Conservation (phyloP, 2,329 filamentous ascomycete species). For the Trematosphaeria pertusa region DNA sequence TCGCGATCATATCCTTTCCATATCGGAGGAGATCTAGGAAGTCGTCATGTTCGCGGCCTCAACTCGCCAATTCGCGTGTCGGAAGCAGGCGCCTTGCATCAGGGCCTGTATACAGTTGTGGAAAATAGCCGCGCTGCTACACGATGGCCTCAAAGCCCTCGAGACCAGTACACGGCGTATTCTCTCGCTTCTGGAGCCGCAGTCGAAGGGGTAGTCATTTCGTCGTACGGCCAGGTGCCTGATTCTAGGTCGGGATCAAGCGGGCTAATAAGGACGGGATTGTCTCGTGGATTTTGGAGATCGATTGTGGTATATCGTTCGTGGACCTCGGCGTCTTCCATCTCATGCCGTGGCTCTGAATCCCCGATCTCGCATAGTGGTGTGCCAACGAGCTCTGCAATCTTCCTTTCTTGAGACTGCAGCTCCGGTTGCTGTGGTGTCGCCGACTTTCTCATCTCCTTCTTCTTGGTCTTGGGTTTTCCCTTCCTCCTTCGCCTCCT, state of each 20-base stretch:
- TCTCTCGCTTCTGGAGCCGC: slow-evolving; percentile 9
- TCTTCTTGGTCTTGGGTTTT: slow-evolving; percentile 10
- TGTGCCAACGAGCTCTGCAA: slow-evolving; percentile 20
- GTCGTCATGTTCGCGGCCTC: too few relatives aligned
- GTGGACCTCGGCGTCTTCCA: slow-evolving; percentile 22
- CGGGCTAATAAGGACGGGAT: slow-evolving; percentile 11
- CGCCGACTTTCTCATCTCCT: neutral
- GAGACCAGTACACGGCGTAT: slow-evolving; percentile 11
- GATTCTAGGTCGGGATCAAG: slow-evolving; percentile 9
- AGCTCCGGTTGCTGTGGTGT: slow-evolving; percentile 10
- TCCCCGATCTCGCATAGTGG: slow-evolving; percentile 24
- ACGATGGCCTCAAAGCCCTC: slow-evolving; percentile 5
- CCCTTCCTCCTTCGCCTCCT: slow-evolving; percentile 12
- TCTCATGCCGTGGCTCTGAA: slow-evolving; percentile 24
- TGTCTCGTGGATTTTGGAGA: slow-evolving; percentile 7
- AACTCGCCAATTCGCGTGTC: too few relatives aligned
- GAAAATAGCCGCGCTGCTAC: too few relatives aligned
- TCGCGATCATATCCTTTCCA: too few relatives aligned
- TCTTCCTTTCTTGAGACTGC: slow-evolving; percentile 19
- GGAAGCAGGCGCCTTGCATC: too few relatives aligned
- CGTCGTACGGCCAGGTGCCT: slow-evolving; percentile 7
- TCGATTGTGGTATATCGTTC: slow-evolving; percentile 12
- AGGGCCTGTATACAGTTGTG: too few relatives aligned
- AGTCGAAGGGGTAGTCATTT: slow-evolving; percentile 8
- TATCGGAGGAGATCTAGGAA: too few relatives aligned